phyloP scores from a whole-genome alignment of 192 early-diverging fungal genomes.

The Entophlyctis helioformis region DNA sequence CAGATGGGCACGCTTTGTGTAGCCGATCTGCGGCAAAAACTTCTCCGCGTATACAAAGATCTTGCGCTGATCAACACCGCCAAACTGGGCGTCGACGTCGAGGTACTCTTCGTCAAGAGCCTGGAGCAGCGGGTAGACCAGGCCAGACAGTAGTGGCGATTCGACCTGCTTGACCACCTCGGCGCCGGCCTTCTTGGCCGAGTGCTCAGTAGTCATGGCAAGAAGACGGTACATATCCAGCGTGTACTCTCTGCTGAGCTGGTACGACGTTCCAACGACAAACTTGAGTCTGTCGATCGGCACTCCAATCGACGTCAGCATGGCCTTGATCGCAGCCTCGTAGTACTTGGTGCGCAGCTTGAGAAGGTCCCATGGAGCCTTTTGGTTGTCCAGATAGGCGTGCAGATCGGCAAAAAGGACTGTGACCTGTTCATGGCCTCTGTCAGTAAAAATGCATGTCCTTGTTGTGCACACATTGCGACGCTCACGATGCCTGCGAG shows the following conservation, averaged over 20 bases:
- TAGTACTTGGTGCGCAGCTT: conserved; percentile 86
- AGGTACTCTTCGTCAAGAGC: conserved; percentile 97
- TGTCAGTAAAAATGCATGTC: no score
- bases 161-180: conserved; percentile 97
- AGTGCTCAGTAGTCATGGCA: conserved; percentile 79
- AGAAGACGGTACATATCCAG: conserved; percentile 85
- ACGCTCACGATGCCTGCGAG: no score
- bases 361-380: conserved; percentile 88
- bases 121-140: conserved; percentile 96
- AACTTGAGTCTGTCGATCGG: conserved; percentile 86
- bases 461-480: no score
- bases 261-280: conserved; percentile 78
- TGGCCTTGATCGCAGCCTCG: conserved; percentile 77
- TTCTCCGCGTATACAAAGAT: conserved; percentile 97
- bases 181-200: conserved; percentile 96
- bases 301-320: conserved; percentile 87
- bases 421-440: conserved; percentile 69
- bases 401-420: conserved; percentile 93
- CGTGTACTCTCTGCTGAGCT: conserved; percentile 77
- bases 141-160: conserved; percentile 75
- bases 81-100: conserved; percentile 81
- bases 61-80: conserved; percentile 98
- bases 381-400: conserved; percentile 97
- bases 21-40: conserved; percentile 84
- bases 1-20: conserved; percentile 91